Conservation (phyloP, 305 asterid species). For the Withania somnifera region DNA sequence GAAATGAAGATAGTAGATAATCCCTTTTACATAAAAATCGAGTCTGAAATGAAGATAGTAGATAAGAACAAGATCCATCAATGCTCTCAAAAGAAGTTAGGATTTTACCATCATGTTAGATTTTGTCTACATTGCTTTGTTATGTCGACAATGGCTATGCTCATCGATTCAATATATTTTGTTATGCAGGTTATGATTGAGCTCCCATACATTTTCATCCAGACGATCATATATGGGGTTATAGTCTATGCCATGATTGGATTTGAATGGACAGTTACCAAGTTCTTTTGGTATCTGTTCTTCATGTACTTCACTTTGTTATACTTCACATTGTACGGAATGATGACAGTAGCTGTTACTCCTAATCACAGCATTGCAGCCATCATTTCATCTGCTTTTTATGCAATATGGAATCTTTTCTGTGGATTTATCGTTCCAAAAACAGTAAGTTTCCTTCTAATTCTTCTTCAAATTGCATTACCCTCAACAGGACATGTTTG, state of each 20-base stretch:
- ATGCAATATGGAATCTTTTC: conserved; percentile 69
- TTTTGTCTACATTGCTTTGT: not conserved
- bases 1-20: too few relatives aligned
- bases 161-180: not conserved
- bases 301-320: conserved; percentile 66
- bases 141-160: not conserved
- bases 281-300: conserved; percentile 64
- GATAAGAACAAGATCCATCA: not conserved
- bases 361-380: conserved; percentile 74
- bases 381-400: conserved; percentile 50
- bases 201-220: conserved; percentile 50
- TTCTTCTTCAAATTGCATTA: not conserved
- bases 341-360: conserved; percentile 81
- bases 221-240: conserved; percentile 43
- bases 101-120: too few relatives aligned
- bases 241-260: conserved; percentile 77
- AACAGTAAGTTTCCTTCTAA: conserved; percentile 29
- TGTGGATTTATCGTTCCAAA: conserved; percentile 73
- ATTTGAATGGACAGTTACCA: conserved; percentile 48
- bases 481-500: not conserved
- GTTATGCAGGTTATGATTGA: conserved; percentile 51
- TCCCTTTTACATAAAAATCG: too few relatives aligned
- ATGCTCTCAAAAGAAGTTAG: not conserved
- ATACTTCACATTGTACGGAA: conserved; percentile 75
- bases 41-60: too few relatives aligned